A percentile compares a stretch with the other conserved stretches of the same genome.
Evolutionary conservation across 345 rosid species (phyloP).

Genomic region (Eucalyptus microcorys): DNA sequence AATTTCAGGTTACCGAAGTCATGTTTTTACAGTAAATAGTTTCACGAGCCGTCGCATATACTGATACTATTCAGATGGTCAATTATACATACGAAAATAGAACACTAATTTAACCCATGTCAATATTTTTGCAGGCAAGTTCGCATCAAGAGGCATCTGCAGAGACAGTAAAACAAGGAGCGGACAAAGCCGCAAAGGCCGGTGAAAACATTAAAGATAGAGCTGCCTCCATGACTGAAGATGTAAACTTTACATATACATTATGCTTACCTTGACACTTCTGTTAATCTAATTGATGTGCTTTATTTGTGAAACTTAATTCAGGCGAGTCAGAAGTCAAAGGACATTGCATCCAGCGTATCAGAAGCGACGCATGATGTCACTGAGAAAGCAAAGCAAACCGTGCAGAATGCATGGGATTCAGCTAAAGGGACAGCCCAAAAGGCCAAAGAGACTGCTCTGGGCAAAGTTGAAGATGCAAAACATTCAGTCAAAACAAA

Average conservation of each 20-base stretch:
- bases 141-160: background rate
- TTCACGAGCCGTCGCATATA: background rate
- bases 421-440: constrained; percentile 18
- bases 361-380: background rate
- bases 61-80: background rate
- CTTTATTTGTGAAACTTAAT: background rate
- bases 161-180: constrained; percentile 7
- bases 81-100: background rate
- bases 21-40: background rate
- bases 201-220: background rate
- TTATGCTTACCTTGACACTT: accelerated
- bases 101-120: background rate
- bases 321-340: background rate
- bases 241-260: background rate
- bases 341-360: background rate
- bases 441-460: constrained; percentile 9
- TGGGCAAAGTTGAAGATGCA: constrained; percentile 10
- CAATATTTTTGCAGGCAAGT: background rate
- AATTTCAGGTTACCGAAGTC: background rate
- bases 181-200: background rate
- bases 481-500: constrained; percentile 12
- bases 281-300: background rate
- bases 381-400: constrained; percentile 14
- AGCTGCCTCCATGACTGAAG: constrained; percentile 4
- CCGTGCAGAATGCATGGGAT: constrained; percentile 5